A percentile compares a stretch with the other conserved stretches of the same genome.
phyloP scores from a whole-genome alignment of 106 monocot species.

The Platanthera guangdongensis region DNA sequence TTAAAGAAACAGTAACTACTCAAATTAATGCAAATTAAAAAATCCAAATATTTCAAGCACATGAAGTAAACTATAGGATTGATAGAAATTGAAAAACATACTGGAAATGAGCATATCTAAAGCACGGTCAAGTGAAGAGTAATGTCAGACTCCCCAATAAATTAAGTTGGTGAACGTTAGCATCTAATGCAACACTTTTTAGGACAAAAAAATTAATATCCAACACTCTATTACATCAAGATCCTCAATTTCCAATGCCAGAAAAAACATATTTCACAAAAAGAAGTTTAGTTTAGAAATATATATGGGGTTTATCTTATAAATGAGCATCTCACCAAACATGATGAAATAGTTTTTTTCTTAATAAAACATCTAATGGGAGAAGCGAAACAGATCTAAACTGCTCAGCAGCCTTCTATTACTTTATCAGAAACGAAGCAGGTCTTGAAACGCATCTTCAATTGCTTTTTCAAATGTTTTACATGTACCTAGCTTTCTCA shows the following conservation, averaged over 20 bases:
- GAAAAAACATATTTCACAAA: not conserved
- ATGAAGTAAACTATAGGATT: conserved; percentile 1
- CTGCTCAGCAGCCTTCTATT: too few relatives aligned
- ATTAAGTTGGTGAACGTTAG: not conserved
- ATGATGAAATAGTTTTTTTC: not conserved
- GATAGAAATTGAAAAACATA: not conserved
- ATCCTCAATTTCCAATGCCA: not conserved
- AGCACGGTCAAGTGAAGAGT: not conserved
- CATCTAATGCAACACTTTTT: not conserved
- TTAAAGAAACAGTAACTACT: not conserved
- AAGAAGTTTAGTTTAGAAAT: not conserved
- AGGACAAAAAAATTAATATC: not conserved
- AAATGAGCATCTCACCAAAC: not conserved
- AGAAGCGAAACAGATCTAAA: too few relatives aligned
- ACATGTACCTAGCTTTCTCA: too few relatives aligned
- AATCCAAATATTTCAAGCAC: not conserved
- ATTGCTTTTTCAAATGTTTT: too few relatives aligned
- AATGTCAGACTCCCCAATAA: not conserved
- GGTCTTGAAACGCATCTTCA: too few relatives aligned
- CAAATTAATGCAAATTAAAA: not conserved
- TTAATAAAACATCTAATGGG: too few relatives aligned
- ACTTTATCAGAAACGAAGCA: too few relatives aligned
- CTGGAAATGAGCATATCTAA: not conserved
- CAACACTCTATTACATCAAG: not conserved
- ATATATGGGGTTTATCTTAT: not conserved